phyloP scores from a whole-genome alignment of 768 basidiomycete species.

The Agaricus blazei region DNA sequence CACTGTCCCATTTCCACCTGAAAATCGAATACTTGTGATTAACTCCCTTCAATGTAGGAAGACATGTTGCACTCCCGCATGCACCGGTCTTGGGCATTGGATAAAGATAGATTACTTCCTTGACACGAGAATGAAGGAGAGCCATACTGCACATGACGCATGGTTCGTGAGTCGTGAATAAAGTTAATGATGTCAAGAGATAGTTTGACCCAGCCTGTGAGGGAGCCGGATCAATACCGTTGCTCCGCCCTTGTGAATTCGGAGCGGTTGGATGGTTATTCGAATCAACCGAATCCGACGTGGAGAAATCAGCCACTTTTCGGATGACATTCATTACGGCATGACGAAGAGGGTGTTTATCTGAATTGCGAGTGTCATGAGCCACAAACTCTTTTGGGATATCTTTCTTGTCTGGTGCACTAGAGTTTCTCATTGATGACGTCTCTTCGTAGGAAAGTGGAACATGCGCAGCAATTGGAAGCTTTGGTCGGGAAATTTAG shows the following conservation, averaged over 20 bases:
- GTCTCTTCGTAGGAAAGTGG: conserved; percentile 42
- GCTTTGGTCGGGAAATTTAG: conserved; percentile 28
- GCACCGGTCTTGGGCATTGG: conserved; percentile 81
- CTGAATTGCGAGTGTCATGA: conserved; percentile 66
- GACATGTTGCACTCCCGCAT: conserved; percentile 69
- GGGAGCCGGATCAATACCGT: conserved; percentile 11
- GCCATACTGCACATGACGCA: conserved; percentile 99
- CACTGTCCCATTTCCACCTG: conserved; percentile 44
- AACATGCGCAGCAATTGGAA: conserved; percentile 74
- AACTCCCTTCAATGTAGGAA: conserved; percentile 78
- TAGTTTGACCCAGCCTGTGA: conserved; percentile 71
- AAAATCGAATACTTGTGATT: conserved; percentile 85
- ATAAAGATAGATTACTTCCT: conserved; percentile 71
- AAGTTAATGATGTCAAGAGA: conserved; percentile 74
- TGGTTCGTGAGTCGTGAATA: conserved; percentile 95
- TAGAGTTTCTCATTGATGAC: conserved; percentile 15
- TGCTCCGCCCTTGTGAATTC: conserved; percentile 4
- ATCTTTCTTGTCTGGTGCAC: conserved; percentile 6
- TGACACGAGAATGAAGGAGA: conserved; percentile 89
- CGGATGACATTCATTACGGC: conserved; percentile 75
- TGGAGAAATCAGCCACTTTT: conserved; percentile 53
- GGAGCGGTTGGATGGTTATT: conserved; percentile 3
- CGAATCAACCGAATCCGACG: conserved; percentile 15
- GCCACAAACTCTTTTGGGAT: conserved; percentile 40
- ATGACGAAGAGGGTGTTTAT: conserved; percentile 78